Percentiles rank a stretch among this genome's conserved stretches.
phyloP scores from a whole-genome alignment of 2,329 filamentous ascomycete genomes.

The Colletotrichum simmondsii region DNA sequence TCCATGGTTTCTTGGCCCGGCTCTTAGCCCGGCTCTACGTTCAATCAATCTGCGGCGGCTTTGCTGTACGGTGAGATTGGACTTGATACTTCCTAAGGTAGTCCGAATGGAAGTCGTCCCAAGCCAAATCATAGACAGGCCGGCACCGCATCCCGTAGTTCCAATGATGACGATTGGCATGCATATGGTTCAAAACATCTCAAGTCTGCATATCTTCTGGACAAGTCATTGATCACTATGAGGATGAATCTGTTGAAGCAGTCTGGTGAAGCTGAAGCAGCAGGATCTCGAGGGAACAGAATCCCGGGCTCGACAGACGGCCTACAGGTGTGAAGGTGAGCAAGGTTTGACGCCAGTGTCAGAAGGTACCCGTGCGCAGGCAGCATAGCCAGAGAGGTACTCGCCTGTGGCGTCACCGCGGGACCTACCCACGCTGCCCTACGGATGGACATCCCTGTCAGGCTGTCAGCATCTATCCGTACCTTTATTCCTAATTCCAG shows the following conservation, averaged over 20 bases:
- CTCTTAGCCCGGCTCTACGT: background rate
- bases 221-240: background rate
- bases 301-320: background rate
- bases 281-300: background rate
- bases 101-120: background rate
- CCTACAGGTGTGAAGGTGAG: background rate
- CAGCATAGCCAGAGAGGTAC: conserved; percentile 12
- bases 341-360: conserved; percentile 32
- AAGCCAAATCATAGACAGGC: background rate
- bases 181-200: background rate
- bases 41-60: background rate
- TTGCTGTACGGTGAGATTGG: background rate
- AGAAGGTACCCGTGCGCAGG: conserved; percentile 31
- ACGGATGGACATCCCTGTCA: conserved; percentile 16
- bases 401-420: conserved; percentile 12
- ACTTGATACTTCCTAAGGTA: background rate
- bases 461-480: background rate
- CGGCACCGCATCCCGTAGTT: background rate
- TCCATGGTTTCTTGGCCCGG: background rate
- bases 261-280: background rate
- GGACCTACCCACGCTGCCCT: background rate
- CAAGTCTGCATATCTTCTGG: background rate
- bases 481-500: background rate
- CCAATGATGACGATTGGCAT: background rate
- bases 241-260: no score